A percentile compares a stretch with the other conserved stretches of the same genome.
Conservation (phyloP, 225 moss, liverwort and hornwort species). For the Lunularia cruciata region DNA sequence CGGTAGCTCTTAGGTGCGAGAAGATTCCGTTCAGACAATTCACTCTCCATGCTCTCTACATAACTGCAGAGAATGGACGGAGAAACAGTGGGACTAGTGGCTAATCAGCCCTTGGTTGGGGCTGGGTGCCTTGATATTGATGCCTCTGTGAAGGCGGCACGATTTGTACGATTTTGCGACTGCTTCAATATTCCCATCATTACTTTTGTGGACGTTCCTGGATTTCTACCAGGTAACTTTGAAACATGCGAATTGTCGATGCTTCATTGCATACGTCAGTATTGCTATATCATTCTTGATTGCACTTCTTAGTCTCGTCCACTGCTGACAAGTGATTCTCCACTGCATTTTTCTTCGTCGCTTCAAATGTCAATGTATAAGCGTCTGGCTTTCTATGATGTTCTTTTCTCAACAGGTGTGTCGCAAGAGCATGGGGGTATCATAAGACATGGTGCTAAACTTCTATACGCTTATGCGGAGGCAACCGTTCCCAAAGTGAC, state of each 20-base stretch:
- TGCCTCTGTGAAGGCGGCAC: slow-evolving; percentile 42
- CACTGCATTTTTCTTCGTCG: not conserved
- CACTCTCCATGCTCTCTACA: not conserved
- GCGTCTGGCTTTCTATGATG: not conserved
- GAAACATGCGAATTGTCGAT: not conserved
- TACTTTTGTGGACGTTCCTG: slow-evolving; percentile 47
- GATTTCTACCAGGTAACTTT: slow-evolving; percentile 38
- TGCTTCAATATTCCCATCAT: slow-evolving; percentile 47
- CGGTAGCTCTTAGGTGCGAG: too few species aligned
- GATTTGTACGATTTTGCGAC: slow-evolving; percentile 49
- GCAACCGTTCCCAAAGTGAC: slow-evolving; percentile 46
- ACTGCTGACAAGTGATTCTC: not conserved
- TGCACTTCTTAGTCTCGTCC: too few species aligned
- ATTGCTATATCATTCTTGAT: too few species aligned
- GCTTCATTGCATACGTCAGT: too few species aligned
- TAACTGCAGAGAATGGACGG: slow-evolving; percentile 40
- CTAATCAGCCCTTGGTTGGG: slow-evolving; percentile 40
- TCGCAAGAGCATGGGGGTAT: slow-evolving; percentile 46
- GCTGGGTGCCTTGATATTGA: slow-evolving; percentile 49
- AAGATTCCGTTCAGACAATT: not conserved
- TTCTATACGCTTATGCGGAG: slow-evolving; percentile 43
- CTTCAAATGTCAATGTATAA: not conserved
- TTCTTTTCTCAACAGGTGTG: slow-evolving; percentile 25
- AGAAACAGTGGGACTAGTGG: slow-evolving; percentile 44
- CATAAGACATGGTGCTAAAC: slow-evolving; percentile 45